Evolutionary conservation across 176 grass and related monocot genomes (phyloP), one percentile per base, ranked within the genome.

Genomic region (Avena sativa): DNA sequence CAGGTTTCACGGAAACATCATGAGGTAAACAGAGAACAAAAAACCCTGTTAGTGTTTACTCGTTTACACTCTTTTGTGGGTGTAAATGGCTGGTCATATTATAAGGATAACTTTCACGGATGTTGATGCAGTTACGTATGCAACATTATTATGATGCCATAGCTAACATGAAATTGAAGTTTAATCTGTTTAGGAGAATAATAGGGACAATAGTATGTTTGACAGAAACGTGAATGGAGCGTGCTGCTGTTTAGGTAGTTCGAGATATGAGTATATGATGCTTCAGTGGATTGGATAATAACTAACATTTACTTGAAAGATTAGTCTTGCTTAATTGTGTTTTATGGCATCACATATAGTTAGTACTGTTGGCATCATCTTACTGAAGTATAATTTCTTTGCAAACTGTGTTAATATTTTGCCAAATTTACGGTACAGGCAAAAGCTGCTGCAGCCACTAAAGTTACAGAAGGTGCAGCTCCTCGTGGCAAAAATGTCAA

Each of bases 1-100:
- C 94, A 96, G 89, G 94, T 93, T 78, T 99, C 97, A 21, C 86
- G 83, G 52, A 99, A 94, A 61, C 97, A 99, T 92, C 97, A 96
- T 47, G 97, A 96, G 90, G 96, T 98, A 88, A 12, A 43, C 40
- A 1, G 0, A 43, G 40, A 43, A 43, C 40, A 52, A 76, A 1
- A 43, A 44, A 51, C 3, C 30, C 12, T 61, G 1, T 13, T 28
- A 38, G 7, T 75, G 12, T 63, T 63, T n/a, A 60, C 5, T 52
- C 8, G 12, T 72, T 21, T 47, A 46, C 10, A n/a, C 36, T 21
- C 44, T 1, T 71, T 11, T 12, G 38, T 46, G 69, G 69, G 19
- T 3, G 38, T 72, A 43, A 36, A 2, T 72, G 38, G 4, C 10
- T 47, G 19, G 4, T 72, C 40, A 21, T 72, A 72, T 38, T 68